phyloP scores from a whole-genome alignment of 2,329 filamentous ascomycete genomes.

The Fusarium sp. region DNA sequence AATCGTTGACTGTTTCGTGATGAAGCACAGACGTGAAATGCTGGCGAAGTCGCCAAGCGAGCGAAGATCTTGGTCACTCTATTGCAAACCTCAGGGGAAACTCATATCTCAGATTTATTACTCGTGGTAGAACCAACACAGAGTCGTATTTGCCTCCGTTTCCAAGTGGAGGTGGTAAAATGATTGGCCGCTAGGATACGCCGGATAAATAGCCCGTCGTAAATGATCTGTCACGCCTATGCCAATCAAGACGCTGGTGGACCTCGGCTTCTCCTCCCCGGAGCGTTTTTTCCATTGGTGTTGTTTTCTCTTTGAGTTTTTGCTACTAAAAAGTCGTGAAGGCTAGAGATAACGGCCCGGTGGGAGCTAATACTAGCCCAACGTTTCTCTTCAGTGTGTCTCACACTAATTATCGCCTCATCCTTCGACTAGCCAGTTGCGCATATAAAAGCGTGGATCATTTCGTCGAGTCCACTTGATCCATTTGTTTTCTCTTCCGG shows the following conservation, averaged over 20 bases:
- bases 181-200: constrained; percentile 18
- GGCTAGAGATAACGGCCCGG: background rate
- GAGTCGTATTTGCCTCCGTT: background rate
- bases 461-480: background rate
- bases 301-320: background rate
- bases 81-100: constrained; percentile 10
- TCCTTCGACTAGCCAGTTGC: background rate
- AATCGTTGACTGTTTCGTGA: constrained; percentile 10
- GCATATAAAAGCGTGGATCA: background rate
- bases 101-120: background rate
- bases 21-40: constrained; percentile 1
- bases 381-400: background rate
- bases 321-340: background rate
- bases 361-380: background rate
- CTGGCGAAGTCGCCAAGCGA: background rate
- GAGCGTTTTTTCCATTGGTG: background rate
- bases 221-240: background rate
- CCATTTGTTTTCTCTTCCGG: background rate
- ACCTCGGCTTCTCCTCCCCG: constrained; percentile 3
- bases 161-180: background rate
- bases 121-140: background rate
- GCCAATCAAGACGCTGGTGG: background rate
- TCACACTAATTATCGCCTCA: background rate
- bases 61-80: constrained; percentile 2
- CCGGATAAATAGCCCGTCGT: background rate